phyloP scores from a whole-genome alignment of 169 alveolate genomes.

The Babesia ovata region DNA sequence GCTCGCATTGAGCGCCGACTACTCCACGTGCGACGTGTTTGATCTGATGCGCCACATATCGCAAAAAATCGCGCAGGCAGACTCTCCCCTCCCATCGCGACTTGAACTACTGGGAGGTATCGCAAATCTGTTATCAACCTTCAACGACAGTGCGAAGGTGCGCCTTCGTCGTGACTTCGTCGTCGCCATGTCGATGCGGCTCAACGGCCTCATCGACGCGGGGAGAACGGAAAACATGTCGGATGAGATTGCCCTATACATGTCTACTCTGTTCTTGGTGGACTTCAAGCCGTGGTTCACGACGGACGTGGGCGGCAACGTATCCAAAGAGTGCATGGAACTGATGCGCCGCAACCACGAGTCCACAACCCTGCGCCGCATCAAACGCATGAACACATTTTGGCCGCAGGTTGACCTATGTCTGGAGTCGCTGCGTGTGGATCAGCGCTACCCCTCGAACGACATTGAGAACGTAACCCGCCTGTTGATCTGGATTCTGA shows the following conservation, averaged over 20 bases:
- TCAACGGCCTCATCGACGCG: constrained; percentile 8
- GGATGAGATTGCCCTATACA: constrained; percentile 14
- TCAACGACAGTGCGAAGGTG: constrained; percentile 16
- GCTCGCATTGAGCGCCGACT: constrained; percentile 16
- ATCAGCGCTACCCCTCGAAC: constrained; percentile 5
- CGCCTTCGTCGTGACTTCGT: constrained; percentile 22
- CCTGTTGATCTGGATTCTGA: constrained; percentile 23
- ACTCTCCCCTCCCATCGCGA: constrained; percentile 14
- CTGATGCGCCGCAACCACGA: constrained; percentile 7
- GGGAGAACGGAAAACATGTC: not conserved
- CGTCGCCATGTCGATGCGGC: constrained; percentile 25
- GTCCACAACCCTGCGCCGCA: not conserved
- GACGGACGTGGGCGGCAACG: not conserved
- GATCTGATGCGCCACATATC: constrained; percentile 11
- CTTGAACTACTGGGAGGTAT: constrained; percentile 19
- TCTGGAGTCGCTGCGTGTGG: constrained; percentile 15
- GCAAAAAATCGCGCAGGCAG: not conserved
- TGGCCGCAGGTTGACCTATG: constrained; percentile 30
- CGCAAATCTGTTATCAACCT: constrained; percentile 15
- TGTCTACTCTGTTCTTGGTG: not conserved
- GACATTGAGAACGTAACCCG: constrained; percentile 24
- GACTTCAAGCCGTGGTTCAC: constrained; percentile 21
- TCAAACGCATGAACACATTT: not conserved
- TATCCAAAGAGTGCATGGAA: not conserved
- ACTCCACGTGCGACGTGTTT: constrained; percentile 3